Percentiles rank a stretch among this genome's conserved stretches.
Evolutionary conservation across 495 filamentous ascomycete genomes (phyloP).

Genomic region (Hyaloscypha variabilis): DNA sequence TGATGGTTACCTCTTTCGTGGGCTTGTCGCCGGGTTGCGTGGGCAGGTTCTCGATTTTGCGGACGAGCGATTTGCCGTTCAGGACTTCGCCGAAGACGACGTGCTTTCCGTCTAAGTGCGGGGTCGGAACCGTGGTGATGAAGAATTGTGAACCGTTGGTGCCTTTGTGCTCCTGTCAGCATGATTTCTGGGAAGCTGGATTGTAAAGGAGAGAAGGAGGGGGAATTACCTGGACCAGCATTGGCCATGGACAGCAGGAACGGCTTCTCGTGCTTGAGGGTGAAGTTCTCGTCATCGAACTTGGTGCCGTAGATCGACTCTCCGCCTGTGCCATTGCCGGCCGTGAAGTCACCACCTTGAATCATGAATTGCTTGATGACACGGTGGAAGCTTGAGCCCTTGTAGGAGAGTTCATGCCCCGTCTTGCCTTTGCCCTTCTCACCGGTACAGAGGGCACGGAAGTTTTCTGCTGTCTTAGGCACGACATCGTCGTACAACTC

Average conservation of each 20-base stretch:
- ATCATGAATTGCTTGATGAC: constrained; percentile 99
- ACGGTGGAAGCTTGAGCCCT: constrained; percentile 90
- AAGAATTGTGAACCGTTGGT: constrained; percentile 99
- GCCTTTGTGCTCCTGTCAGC: constrained; percentile 38
- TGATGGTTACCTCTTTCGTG: constrained; percentile 66
- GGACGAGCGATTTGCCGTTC: constrained; percentile 85
- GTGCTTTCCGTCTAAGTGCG: constrained; percentile 95
- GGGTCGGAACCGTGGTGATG: constrained; percentile 89
- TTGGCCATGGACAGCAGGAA: constrained; percentile 98
- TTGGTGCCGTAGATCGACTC: constrained; percentile 98
- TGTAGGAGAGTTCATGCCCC: constrained; percentile 89
- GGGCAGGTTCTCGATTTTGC: constrained; percentile 86
- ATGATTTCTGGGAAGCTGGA: background rate
- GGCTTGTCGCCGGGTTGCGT: constrained; percentile 83
- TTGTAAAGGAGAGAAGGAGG: background rate
- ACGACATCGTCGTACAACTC: constrained; percentile 91
- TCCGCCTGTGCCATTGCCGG: constrained; percentile 90
- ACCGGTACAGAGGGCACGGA: constrained; percentile 92
- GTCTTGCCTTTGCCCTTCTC: constrained; percentile 82
- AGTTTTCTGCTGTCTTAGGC: constrained; percentile 95
- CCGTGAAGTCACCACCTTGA: constrained; percentile 98
- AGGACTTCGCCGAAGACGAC: constrained; percentile 98
- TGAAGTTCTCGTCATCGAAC: constrained; percentile 97
- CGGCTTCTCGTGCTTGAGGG: constrained; percentile 89
- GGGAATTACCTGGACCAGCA: constrained; percentile 79